Conservation (phyloP, 140 eudicot species). For the Bidens hawaiensis region DNA sequence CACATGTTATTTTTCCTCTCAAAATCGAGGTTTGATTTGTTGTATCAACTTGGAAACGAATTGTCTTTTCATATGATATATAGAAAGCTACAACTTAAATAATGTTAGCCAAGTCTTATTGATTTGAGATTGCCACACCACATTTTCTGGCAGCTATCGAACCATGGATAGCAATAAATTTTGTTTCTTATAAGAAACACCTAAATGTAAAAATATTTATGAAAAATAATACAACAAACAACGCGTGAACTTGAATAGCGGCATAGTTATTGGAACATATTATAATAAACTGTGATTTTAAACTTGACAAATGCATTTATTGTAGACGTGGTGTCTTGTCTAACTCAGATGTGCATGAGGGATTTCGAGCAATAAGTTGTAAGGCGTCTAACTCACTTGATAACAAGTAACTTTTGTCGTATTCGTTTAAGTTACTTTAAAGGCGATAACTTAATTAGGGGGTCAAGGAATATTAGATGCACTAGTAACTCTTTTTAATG, state of each 20-base stretch:
- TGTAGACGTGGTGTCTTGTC: background rate
- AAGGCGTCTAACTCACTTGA: no score
- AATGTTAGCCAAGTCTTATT: no score
- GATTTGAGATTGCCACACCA: background rate
- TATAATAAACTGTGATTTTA: no score
- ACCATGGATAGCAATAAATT: background rate
- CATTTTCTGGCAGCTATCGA: slow-evolving; percentile 23
- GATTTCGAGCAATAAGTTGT: background rate
- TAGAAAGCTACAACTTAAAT: slow-evolving; percentile 12
- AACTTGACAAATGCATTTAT: background rate
- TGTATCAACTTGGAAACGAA: slow-evolving; percentile 7
- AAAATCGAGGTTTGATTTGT: slow-evolving; percentile 7
- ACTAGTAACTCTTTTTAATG: no score
- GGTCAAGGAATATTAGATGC: no score
- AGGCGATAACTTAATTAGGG: background rate
- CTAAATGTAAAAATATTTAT: no score
- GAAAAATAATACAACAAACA: background rate
- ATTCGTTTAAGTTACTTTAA: background rate
- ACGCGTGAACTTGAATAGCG: background rate
- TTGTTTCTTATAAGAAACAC: background rate
- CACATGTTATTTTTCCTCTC: background rate
- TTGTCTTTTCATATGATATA: slow-evolving; percentile 26
- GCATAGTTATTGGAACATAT: background rate
- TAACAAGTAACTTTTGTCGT: no score
- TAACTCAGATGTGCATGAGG: background rate